Base-by-base conservation (phyloP, 805 yeast genomes). In the Barnettozyma siamensis region DNA sequence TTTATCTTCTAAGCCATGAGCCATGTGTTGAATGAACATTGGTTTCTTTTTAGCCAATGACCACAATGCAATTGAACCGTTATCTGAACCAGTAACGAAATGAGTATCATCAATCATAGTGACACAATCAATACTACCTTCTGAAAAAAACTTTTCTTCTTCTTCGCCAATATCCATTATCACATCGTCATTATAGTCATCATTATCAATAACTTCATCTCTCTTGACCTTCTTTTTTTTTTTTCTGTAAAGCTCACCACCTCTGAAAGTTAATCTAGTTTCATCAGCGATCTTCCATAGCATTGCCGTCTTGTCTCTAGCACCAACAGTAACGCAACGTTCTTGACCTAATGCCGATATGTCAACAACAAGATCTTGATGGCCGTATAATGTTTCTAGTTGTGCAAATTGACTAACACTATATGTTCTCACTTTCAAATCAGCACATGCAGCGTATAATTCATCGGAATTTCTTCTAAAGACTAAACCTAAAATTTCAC, bases 201-300 rank as follows among this genome's bases (percentile, higher is more conserved):
- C 39, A 24, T 35, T 40, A 33, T 40, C 40, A 20, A 27, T n/a
- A 27, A 10, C 16, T 3, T 43, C 48, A 42, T 49, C 59, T 24
- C 59, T 61, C 43, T 51, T 61, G 43, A 51, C 60, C 45, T 54
- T 62, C 43, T 51, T 58, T 51, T 60, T 44, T 60, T 58, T 63
- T 49, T 66, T 64, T 50, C 65, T 64, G 49, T 64, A 49, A 54
- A 63, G 47, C 55, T 88, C 96, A 44, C 94, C 95, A 46, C 95
- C 96, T 58, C 96, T 76, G 62, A 91, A 91, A 0, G 96, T 88
- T 54, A 93, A 74, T 58, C 97, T 78, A 1, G 95, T 80, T 65
- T 93, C 99, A 55, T 93, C 99, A 20, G 95, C 78, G 50, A 93
- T 88, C 61, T 93, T 93, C 99, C 99, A 93, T 54, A 86, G 69